phyloP scores from a whole-genome alignment of 441 rosid species.

The Erodium chrysanthum region DNA sequence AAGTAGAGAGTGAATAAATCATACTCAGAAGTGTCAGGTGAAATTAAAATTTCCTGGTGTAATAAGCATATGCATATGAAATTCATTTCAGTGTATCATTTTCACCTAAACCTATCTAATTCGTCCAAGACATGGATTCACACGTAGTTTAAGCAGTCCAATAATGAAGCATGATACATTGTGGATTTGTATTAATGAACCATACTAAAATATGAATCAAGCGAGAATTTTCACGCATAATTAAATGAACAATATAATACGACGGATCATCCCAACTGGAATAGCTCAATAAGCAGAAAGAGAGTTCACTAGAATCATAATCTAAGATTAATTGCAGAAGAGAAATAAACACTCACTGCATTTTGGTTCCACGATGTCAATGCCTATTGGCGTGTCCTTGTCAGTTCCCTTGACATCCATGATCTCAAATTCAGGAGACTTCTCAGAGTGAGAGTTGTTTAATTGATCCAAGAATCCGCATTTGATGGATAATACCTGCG shows the following conservation, averaged over 20 bases:
- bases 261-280: neutral
- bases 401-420: slow-evolving; percentile 49
- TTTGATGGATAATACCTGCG: slow-evolving; percentile 75
- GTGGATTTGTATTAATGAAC: neutral
- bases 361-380: slow-evolving; percentile 16
- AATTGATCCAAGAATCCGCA: slow-evolving; percentile 67
- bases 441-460: slow-evolving; percentile 21
- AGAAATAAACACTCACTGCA: slow-evolving; percentile 32
- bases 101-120: neutral
- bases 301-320: neutral
- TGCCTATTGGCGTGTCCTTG: slow-evolving; percentile 20
- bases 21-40: neutral
- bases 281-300: neutral
- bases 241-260: neutral
- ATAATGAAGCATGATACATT: neutral
- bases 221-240: neutral
- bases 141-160: neutral
- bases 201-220: neutral
- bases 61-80: neutral
- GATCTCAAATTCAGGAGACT: slow-evolving; percentile 35
- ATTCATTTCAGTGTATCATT: neutral
- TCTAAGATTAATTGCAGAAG: neutral
- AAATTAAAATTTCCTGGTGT: neutral
- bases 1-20: slow-evolving; percentile 6
- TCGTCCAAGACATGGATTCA: neutral